These are phyloP conservation scores for Ascochyta clinopodiicola DNA, from an alignment of 2,329 filamentous ascomycete genomes.

Conservation along the genomic window DNA sequence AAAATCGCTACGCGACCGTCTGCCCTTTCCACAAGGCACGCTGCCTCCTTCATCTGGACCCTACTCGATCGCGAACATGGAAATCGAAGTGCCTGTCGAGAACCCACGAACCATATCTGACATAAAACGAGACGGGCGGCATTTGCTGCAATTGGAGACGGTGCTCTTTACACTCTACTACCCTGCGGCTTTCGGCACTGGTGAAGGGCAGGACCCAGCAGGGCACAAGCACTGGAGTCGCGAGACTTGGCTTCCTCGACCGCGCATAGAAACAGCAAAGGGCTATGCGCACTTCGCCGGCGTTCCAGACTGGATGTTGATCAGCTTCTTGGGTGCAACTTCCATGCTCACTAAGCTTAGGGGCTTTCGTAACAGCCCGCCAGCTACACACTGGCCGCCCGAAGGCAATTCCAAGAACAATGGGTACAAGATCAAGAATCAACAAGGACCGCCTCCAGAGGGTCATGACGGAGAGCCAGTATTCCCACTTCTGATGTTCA, in stretches of 20 bases:
- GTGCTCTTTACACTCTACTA: constrained; percentile 72
- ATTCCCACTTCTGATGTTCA: constrained; percentile 71
- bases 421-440: constrained; percentile 51
- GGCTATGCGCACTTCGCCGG: constrained; percentile 69
- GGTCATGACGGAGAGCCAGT: constrained; percentile 48
- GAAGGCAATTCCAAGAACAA: constrained; percentile 48
- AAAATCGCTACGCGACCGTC: constrained; percentile 55
- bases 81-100: constrained; percentile 60
- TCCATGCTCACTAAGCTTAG: constrained; percentile 70
- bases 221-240: constrained; percentile 57
- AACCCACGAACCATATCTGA: constrained; percentile 57
- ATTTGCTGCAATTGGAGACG: constrained; percentile 62
- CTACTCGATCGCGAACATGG: constrained; percentile 58
- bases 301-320: constrained; percentile 54
- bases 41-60: constrained; percentile 61
- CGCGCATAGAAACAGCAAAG: constrained; percentile 61
- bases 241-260: constrained; percentile 68
- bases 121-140: constrained; percentile 56
- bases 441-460: constrained; percentile 48
- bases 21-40: constrained; percentile 52
- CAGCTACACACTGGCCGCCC: constrained; percentile 63
- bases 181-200: constrained; percentile 59
- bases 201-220: constrained; percentile 47
- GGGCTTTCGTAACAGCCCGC: constrained; percentile 65
- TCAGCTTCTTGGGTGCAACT: constrained; percentile 63